A percentile compares a stretch with the other conserved stretches of the same genome.
These are phyloP conservation scores for Eucalyptus erythrocorys DNA, from an alignment of 345 rosid genomes.

Conservation along the genomic window DNA sequence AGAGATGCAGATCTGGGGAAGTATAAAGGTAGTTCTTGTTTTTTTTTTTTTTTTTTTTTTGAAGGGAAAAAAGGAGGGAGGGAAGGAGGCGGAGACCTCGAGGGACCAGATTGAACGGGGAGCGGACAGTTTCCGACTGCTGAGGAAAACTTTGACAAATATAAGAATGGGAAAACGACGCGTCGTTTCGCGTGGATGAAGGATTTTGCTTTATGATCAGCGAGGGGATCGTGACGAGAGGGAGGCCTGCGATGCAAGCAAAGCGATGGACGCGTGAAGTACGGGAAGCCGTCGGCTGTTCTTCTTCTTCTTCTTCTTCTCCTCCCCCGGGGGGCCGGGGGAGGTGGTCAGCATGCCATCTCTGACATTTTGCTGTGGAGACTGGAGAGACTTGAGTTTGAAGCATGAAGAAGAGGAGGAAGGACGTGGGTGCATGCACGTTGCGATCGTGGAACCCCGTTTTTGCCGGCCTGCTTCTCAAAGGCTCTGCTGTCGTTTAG, in stretches of 20 bases:
- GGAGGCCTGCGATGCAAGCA: neutral
- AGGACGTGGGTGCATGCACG: neutral
- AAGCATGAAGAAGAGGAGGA: neutral
- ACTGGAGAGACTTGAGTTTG: neutral
- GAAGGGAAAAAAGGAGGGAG: neutral
- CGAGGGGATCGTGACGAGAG: neutral
- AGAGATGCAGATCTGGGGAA: constrained; percentile 1
- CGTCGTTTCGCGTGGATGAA: neutral
- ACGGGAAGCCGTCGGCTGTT: neutral
- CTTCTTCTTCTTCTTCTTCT: neutral
- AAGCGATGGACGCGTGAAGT: neutral
- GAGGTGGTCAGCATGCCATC: neutral
- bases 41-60: neutral
- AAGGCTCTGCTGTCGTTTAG: neutral
- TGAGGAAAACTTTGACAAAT: neutral
- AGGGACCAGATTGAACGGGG: neutral
- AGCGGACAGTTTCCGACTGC: neutral
- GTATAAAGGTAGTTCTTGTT: neutral
- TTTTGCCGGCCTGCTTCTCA: neutral
- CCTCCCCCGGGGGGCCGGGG: neutral
- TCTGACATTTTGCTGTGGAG: neutral
- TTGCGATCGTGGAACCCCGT: neutral
- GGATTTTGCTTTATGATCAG: neutral
- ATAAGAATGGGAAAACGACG: neutral
- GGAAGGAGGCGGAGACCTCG: neutral